Evolutionary conservation across 176 grass and related monocot species (phyloP), one percentile per base, ranked within the genome.

Genomic region (Coix lacrymajobi): DNA sequence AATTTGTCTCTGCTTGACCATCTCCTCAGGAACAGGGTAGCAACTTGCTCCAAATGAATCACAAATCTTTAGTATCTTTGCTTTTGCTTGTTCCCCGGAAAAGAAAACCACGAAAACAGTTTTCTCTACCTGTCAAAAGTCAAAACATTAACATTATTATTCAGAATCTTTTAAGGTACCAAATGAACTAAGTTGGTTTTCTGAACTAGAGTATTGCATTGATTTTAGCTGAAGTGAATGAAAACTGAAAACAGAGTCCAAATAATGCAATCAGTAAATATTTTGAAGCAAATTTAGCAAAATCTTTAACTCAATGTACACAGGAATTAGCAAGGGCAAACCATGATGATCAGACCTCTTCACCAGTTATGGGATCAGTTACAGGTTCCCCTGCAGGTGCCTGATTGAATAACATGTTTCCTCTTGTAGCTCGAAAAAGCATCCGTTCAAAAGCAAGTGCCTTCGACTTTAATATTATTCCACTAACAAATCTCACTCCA

Each of bases 321-420:
- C 57, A 39, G 58, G 31, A 83, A 79, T 75, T 62, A 83, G 22
- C 56, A 88, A 85, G 67, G 25, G 65, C 64, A 84, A 85, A 78
- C 64, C 54, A 84, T 31, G 37, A 77, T 76, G 80, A 78, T 85
- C 78, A 90, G 77, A 99, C 97, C 93, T 95, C 89, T 92, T 99
- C 97, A 83, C 97, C 97, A 60, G 97, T 88, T 64, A 92, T 84
- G 60, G 91, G 91, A 87, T 96, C 97, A 48, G 86, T 96, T 71
- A 99, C 93, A 85, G 92, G 89, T 89, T 92, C 87, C 65, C 89
- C 97, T 39, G 97, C 97, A 75, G 91, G 87, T 26, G 93, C 93
- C 61, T 91, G 91, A 89, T 99, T 99, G 83, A 96, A 99, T 62
- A 96, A 84, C 97, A 99, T 92, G 89, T 99, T 99, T 40, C 97